These are phyloP conservation scores for Cordyceps cateniannulata DNA, from an alignment of 2,329 filamentous ascomycete genomes.

Conservation along the genomic window DNA sequence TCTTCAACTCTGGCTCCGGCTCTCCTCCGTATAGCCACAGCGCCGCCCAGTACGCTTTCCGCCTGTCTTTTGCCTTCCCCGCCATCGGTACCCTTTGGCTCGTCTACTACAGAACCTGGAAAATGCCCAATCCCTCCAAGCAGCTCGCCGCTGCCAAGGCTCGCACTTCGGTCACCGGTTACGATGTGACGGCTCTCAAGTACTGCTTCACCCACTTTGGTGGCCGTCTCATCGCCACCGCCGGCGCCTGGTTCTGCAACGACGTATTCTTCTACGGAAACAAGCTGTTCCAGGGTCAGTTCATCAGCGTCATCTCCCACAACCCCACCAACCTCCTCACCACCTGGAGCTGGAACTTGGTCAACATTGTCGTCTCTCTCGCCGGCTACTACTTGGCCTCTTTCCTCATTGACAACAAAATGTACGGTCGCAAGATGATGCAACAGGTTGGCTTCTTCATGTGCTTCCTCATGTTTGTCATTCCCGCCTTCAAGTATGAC, in stretches of 20 bases:
- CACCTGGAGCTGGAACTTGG: constrained; percentile 85
- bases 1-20: constrained; percentile 75
- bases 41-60: constrained; percentile 85
- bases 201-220: constrained; percentile 79
- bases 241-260: constrained; percentile 89
- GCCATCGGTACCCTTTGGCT: constrained; percentile 90
- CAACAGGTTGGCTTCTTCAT: constrained; percentile 89
- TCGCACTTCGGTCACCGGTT: constrained; percentile 81
- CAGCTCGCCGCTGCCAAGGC: constrained; percentile 78
- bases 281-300: constrained; percentile 92
- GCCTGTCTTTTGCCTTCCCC: constrained; percentile 85
- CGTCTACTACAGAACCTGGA: constrained; percentile 90
- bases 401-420: constrained; percentile 88
- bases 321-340: constrained; percentile 68
- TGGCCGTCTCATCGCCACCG: constrained; percentile 77
- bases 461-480: constrained; percentile 88
- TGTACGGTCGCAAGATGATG: constrained; percentile 95
- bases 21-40: constrained; percentile 69
- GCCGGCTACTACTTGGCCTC: constrained; percentile 86
- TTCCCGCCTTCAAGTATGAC: constrained; percentile 81
- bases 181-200: constrained; percentile 77
- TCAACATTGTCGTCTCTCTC: constrained; percentile 83
- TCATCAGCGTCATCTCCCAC: constrained; percentile 75
- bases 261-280: constrained; percentile 99
- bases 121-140: constrained; percentile 84